These are phyloP conservation scores for Tephrocybe rancida DNA, from an alignment of 768 basidiomycete genomes.

Conservation along the genomic window DNA sequence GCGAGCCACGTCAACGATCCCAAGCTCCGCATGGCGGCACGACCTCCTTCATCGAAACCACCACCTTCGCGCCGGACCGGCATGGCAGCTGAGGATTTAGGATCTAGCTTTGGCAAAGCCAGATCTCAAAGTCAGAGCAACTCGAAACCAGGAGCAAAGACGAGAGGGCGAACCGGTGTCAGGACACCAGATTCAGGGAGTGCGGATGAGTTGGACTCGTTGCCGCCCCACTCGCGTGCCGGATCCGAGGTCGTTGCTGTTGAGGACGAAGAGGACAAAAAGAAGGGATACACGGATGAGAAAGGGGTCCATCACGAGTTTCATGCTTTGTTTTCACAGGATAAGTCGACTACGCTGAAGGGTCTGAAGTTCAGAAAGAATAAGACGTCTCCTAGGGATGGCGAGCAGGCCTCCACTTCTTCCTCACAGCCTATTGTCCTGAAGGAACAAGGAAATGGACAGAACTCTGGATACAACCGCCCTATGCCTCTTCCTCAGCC, in stretches of 20 bases:
- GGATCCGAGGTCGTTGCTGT: slow-evolving; percentile 6
- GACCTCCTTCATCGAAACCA: not conserved
- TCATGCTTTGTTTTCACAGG: not conserved
- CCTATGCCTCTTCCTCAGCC: not conserved
- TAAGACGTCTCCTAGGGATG: slow-evolving; percentile 17
- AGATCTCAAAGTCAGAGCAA: not conserved
- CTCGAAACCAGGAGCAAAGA: not conserved
- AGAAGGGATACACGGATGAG: slow-evolving; percentile 8
- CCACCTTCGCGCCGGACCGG: slow-evolving; percentile 10
- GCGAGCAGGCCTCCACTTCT: not conserved
- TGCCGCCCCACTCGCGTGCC: slow-evolving; percentile 22
- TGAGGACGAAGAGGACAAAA: slow-evolving; percentile 14
- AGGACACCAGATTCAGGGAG: not conserved
- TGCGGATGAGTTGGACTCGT: slow-evolving; percentile 19
- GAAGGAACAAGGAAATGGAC: not conserved
- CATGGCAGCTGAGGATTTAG: slow-evolving; percentile 17
- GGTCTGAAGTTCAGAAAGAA: slow-evolving; percentile 38
- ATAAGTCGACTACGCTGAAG: slow-evolving; percentile 16
- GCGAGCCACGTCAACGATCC: slow-evolving; percentile 5
- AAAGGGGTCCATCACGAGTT: not conserved
- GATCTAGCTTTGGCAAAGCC: slow-evolving; percentile 16
- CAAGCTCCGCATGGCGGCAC: slow-evolving; percentile 13
- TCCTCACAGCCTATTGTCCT: not conserved
- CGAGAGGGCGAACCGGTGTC: not conserved
- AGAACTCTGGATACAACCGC: not conserved